Evolutionary conservation across 1,284 basidiomycete genomes (phyloP).

Genomic region (Cryptococcus sp.): DNA sequence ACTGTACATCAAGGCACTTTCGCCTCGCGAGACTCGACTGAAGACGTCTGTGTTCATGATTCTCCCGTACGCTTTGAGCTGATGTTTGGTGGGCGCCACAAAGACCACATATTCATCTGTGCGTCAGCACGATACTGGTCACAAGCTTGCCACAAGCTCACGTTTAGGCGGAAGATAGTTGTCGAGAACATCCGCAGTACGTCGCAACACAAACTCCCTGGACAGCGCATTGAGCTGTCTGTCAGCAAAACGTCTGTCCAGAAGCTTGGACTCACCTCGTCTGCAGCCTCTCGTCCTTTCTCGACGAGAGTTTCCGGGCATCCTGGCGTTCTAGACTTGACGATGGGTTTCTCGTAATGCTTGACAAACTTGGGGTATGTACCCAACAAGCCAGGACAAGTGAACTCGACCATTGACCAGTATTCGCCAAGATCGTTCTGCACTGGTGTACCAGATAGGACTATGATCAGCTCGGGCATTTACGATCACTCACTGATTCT

Average conservation of each 20-base stretch:
- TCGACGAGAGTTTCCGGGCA: conserved; percentile 66
- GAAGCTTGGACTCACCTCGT: conserved; percentile 58
- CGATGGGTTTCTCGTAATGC: conserved; percentile 82
- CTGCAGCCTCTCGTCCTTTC: conserved; percentile 64
- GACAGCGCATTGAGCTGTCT: conserved; percentile 67
- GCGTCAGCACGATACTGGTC: conserved; percentile 3
- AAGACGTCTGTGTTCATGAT: conserved; percentile 61
- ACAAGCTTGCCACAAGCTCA: conserved; percentile 35
- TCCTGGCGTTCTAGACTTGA: conserved; percentile 76
- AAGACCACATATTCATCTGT: conserved; percentile 92
- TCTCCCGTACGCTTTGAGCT: conserved; percentile 71
- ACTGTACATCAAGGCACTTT: conserved; percentile 75
- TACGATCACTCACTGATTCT: conserved; percentile 52
- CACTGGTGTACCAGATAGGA: conserved; percentile 94
- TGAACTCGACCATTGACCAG: conserved; percentile 94
- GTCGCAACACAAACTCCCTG: conserved; percentile 80
- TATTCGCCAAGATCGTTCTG: conserved; percentile 96
- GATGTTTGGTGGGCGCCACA: conserved; percentile 72
- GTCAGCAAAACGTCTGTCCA: conserved; percentile 1
- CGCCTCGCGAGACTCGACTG: conserved; percentile 59
- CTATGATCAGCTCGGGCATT: conserved; percentile 40
- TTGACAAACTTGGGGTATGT: conserved; percentile 64
- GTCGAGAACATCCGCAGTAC: conserved; percentile 74
- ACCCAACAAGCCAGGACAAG: conserved; percentile 79
- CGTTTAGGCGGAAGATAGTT: conserved; percentile 87